These are phyloP conservation scores for Cryptococcus wingfieldii DNA, from an alignment of 1,284 basidiomycete species.

Conservation along the genomic window DNA sequence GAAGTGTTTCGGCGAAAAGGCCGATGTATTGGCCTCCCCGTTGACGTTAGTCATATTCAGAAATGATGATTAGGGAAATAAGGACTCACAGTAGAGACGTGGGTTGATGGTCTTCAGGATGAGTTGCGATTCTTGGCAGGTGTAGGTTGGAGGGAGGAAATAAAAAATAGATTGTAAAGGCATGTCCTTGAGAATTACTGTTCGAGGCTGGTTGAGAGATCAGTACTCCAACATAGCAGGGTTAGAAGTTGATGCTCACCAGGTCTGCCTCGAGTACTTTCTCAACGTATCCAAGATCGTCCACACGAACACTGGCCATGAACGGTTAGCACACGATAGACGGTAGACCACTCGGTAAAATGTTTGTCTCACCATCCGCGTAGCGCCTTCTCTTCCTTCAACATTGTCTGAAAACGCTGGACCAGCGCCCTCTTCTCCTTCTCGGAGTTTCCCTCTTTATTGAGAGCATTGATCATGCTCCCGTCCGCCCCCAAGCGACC, in stretches of 20 bases:
- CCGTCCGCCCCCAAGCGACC: slow-evolving; percentile 39
- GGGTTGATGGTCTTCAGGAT: slow-evolving; percentile 57
- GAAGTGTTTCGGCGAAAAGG: slow-evolving; percentile 13
- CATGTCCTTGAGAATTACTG: slow-evolving; percentile 65
- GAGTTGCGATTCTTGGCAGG: slow-evolving; percentile 55
- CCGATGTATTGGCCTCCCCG: slow-evolving; percentile 23
- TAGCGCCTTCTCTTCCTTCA: slow-evolving; percentile 31
- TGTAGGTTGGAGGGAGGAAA: slow-evolving; percentile 64
- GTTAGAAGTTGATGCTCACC: slow-evolving; percentile 24
- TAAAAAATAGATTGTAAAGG: slow-evolving; percentile 65
- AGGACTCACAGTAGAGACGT: slow-evolving; percentile 31
- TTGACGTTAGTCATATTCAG: neutral
- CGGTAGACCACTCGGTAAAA: neutral
- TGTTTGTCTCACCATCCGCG: slow-evolving; percentile 27
- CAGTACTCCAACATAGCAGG: neutral
- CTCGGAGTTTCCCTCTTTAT: slow-evolving; percentile 19
- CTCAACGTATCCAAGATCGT: slow-evolving; percentile 35
- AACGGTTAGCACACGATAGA: neutral
- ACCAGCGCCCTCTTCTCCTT: slow-evolving; percentile 28
- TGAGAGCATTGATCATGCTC: slow-evolving; percentile 33
- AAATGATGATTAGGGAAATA: neutral
- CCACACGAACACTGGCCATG: slow-evolving; percentile 26
- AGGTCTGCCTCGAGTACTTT: slow-evolving; percentile 46
- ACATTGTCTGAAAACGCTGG: slow-evolving; percentile 31
- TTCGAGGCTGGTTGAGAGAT: slow-evolving; percentile 57